These are phyloP conservation scores for Simmondsia chinensis DNA, from an alignment of 148 eudicot species.

Conservation along the genomic window DNA sequence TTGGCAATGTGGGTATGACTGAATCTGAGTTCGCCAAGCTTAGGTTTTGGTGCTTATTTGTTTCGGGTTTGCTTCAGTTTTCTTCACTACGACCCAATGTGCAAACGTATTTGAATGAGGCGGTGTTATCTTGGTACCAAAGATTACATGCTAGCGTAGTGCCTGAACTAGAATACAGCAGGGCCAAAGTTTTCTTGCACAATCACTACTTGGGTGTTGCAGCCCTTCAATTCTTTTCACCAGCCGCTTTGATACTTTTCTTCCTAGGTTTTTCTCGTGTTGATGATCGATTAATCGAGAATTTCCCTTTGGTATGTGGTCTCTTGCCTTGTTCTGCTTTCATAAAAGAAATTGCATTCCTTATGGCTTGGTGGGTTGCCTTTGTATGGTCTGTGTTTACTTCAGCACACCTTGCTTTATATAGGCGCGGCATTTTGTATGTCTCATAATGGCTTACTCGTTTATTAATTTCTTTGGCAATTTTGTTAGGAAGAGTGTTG, in stretches of 20 bases:
- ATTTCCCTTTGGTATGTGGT: constrained; percentile 28
- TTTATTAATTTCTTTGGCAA: neutral
- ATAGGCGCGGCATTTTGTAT: constrained; percentile 66
- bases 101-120: constrained; percentile 85
- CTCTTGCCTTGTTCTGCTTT: constrained; percentile 45
- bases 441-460: constrained; percentile 43
- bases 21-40: constrained; percentile 43
- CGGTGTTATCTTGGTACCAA: constrained; percentile 90
- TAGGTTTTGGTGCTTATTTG: constrained; percentile 51
- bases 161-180: constrained; percentile 81
- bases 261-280: constrained; percentile 67
- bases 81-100: constrained; percentile 49
- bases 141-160: constrained; percentile 85
- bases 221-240: constrained; percentile 59
- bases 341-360: constrained; percentile 51
- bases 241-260: constrained; percentile 59
- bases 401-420: constrained; percentile 53
- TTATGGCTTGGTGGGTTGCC: constrained; percentile 85
- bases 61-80: constrained; percentile 52
- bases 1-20: constrained; percentile 62
- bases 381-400: constrained; percentile 64
- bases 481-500: constrained; percentile 11
- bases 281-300: constrained; percentile 32
- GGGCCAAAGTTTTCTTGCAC: constrained; percentile 95
- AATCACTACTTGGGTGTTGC: constrained; percentile 73